Percentiles rank a stretch among this genome's conserved stretches.
These are phyloP conservation scores for Apodospora peruviana DNA, from an alignment of 495 filamentous ascomycete species.

Conservation along the genomic window DNA sequence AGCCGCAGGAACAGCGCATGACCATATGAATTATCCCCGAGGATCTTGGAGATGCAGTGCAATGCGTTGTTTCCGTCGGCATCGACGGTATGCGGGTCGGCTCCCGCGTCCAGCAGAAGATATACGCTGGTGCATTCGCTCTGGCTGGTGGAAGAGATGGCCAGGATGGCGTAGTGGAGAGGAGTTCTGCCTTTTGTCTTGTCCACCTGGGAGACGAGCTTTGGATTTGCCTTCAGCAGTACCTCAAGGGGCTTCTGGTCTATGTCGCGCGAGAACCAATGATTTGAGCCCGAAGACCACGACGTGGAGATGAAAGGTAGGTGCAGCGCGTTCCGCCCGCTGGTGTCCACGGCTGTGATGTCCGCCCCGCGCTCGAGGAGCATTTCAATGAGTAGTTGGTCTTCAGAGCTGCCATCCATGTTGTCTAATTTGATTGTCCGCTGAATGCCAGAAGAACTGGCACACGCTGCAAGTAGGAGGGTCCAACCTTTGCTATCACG, in stretches of 20 bases:
- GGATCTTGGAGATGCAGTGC: constrained; percentile 9
- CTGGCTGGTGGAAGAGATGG: background rate
- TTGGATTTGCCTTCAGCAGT: background rate
- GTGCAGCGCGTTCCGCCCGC: constrained; percentile 12
- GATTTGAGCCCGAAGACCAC: too few relatives aligned
- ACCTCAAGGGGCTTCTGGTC: background rate
- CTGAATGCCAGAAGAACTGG: background rate
- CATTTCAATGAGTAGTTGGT: background rate
- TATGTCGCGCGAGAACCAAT: too few relatives aligned
- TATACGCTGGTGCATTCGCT: background rate
- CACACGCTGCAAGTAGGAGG: constrained; percentile 13
- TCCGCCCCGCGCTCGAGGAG: constrained; percentile 12
- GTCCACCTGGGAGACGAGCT: constrained; percentile 11
- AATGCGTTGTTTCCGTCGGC: constrained; percentile 22
- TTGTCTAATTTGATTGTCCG: too few relatives aligned
- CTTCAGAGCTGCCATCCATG: background rate
- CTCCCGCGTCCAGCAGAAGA: background rate
- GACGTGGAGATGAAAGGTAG: background rate
- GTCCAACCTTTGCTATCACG: constrained; percentile 12
- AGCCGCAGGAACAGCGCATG: constrained; percentile 14
- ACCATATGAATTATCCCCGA: constrained; percentile 2
- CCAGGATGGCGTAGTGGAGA: constrained; percentile 11
- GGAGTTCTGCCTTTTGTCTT: constrained; percentile 2
- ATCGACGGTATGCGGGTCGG: constrained; percentile 2
- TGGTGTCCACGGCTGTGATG: constrained; percentile 4